These are phyloP conservation scores for Myxozyma monticola DNA, from an alignment of 805 yeast species.

Conservation along the genomic window DNA sequence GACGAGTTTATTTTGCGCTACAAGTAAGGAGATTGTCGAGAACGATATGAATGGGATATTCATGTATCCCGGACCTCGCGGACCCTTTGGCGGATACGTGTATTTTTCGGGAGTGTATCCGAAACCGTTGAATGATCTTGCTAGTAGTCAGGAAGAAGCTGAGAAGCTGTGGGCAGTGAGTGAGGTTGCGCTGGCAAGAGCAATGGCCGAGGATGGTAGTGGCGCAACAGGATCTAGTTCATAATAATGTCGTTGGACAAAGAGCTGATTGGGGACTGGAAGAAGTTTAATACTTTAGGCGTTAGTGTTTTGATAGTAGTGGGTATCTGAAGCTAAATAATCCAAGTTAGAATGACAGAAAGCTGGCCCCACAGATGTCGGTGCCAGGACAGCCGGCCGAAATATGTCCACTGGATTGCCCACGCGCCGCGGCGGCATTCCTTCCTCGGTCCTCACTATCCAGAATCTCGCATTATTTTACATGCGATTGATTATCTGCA, in stretches of 20 bases:
- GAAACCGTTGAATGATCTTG: slow-evolving; percentile 7
- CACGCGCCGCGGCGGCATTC: too few relatives aligned
- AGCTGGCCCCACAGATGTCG: too few relatives aligned
- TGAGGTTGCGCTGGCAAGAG: slow-evolving; percentile 20
- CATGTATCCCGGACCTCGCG: slow-evolving; percentile 20
- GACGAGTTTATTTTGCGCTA: slow-evolving; percentile 20
- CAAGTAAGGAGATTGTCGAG: slow-evolving; percentile 10
- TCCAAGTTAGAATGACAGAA: too few relatives aligned
- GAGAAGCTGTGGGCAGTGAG: slow-evolving; percentile 24
- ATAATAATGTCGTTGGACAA: too few relatives aligned
- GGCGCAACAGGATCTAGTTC: background rate
- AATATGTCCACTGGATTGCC: too few relatives aligned
- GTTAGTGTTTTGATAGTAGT: background rate
- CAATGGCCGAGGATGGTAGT: slow-evolving; percentile 3
- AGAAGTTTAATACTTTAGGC: too few relatives aligned
- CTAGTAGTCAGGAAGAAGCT: slow-evolving; percentile 10
- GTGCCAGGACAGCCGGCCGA: too few relatives aligned
- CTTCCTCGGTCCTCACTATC: too few relatives aligned
- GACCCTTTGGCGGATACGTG: slow-evolving; percentile 17
- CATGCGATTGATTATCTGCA: too few relatives aligned
- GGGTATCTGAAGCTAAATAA: too few relatives aligned
- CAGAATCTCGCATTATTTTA: too few relatives aligned
- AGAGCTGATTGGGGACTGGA: too few relatives aligned
- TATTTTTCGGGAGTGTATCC: slow-evolving; percentile 17
- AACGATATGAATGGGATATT: slow-evolving; percentile 11